Conservation (phyloP, 805 yeast genomes). For the Groenewaldozyma salmanticensis region DNA sequence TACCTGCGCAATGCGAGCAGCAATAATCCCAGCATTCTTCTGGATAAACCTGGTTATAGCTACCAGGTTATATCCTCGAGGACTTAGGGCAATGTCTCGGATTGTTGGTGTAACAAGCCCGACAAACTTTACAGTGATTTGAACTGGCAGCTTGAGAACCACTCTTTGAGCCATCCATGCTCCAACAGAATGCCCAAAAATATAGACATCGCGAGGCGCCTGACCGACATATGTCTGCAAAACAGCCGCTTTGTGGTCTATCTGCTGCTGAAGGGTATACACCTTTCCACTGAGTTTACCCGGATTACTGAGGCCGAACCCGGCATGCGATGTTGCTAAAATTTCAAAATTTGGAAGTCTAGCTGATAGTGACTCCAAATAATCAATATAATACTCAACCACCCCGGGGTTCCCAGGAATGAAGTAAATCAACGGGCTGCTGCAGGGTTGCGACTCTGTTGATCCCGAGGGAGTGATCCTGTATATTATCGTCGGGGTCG, state of each 20-base stretch:
- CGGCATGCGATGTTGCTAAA: conserved; percentile 57
- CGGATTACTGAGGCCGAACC: no score
- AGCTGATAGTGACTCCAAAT: conserved; percentile 36
- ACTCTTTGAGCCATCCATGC: conserved; percentile 52
- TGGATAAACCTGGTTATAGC: not conserved
- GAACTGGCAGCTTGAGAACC: conserved; percentile 22
- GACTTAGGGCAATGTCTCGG: conserved; percentile 43
- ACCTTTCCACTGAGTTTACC: conserved; percentile 1
- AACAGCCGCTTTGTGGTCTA: conserved; percentile 47
- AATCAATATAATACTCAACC: conserved; percentile 51
- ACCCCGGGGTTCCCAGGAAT: conserved; percentile 78
- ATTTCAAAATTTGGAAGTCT: conserved; percentile 40
- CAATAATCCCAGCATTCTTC: not conserved
- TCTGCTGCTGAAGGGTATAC: conserved; percentile 40
- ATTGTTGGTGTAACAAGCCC: conserved; percentile 68
- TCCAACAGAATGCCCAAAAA: conserved; percentile 69
- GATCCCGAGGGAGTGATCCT: not conserved
- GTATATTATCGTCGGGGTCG: no score
- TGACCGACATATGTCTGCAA: conserved; percentile 28
- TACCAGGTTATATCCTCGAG: conserved; percentile 30
- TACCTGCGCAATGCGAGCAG: not conserved
- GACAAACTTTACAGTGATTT: conserved; percentile 32
- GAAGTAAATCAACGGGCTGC: conserved; percentile 39
- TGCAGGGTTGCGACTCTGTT: not conserved
- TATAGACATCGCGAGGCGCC: conserved; percentile 29